Base-by-base conservation (phyloP, 1,139 yeast species). In the Suhomyces kunorum region DNA sequence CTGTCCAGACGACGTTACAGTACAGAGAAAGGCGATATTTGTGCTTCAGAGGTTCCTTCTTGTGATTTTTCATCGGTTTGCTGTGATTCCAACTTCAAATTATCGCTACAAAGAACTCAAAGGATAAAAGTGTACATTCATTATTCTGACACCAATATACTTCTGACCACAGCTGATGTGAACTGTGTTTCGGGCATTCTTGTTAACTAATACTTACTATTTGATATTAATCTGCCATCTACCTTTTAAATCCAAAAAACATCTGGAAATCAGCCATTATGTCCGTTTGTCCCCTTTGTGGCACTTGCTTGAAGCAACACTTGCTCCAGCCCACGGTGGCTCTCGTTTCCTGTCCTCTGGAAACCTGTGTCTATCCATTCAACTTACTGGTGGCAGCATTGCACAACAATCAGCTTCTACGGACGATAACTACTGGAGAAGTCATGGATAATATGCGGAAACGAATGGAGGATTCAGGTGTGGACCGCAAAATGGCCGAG, bases 321-420 rank as follows among this genome's bases (percentile, higher is more conserved):
- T 48, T 65, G 24, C 41, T 64, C 5, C 67, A 61, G 47, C 59
- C 66, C 2, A 46, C 51, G 5, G 40, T 62, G 31, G 55, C 63
- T 13, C 36, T 66, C 3, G 46, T 63, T 14, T 49, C 66, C 13
- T 66, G 71, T 43, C 60, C 68, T 1, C 44, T 46, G 6, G 57
- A 50, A 32, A 19, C 36, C 4, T 66, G 71, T 39, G 56, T 64
- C 1, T 66, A 54, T 43, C 71, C 71, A 8, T 64, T 64, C 48
- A 63, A 66, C 36, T 42, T 64, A 38, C 46, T 61, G 32, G 51
- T 60, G 38, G 50, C 48, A 5, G 61, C 64, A 42, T 46, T 66
- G 8, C 59, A 59, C 28, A 54, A 54, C 31, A 49, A 50, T 34
- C 55, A 55, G 29, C 47, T 64, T 36, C 46, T 60, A n/a, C 38